Percentiles rank a stretch among this genome's conserved stretches.
Evolutionary conservation across 371 early-diverging fungal genomes (phyloP).

Genomic region (Blakeslea trispora): DNA sequence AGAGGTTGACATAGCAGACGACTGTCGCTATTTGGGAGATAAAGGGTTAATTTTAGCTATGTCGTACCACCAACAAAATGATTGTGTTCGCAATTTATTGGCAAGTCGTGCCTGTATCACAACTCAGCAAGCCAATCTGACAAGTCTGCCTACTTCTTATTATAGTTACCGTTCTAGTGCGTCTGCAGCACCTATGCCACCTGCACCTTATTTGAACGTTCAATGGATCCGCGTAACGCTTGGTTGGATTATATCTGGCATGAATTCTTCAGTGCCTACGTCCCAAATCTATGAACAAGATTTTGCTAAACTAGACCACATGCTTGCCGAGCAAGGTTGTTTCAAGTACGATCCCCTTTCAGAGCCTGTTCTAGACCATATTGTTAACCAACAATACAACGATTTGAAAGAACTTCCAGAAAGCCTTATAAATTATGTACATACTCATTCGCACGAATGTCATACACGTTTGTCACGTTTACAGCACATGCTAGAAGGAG

Average conservation of each 20-base stretch:
- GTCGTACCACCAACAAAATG: constrained; percentile 20
- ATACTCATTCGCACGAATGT: constrained; percentile 47
- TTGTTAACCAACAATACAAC: constrained; percentile 24
- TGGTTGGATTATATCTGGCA: constrained; percentile 43
- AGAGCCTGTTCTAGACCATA: constrained; percentile 40
- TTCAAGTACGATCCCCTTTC: constrained; percentile 47
- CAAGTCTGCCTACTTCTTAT: constrained; percentile 12
- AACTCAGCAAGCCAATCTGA: constrained; percentile 3
- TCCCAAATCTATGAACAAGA: constrained; percentile 37
- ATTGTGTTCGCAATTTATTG: no score
- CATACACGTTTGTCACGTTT: constrained; percentile 41
- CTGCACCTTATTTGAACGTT: constrained; percentile 30
- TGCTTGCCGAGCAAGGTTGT: constrained; percentile 32
- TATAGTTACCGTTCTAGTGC: constrained; percentile 13
- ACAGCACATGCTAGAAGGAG: constrained; percentile 46
- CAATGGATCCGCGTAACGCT: constrained; percentile 43
- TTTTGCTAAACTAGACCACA: constrained; percentile 26
- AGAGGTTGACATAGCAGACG: constrained; percentile 4
- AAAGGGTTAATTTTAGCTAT: constrained; percentile 37
- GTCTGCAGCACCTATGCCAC: constrained; percentile 12
- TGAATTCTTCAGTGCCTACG: constrained; percentile 20
- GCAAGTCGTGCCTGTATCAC: no score
- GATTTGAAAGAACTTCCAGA: constrained; percentile 8
- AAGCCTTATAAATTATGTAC: constrained; percentile 31
- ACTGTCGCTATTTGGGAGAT: constrained; percentile 44